These are phyloP conservation scores for Primulina huaijiensis DNA, from an alignment of 257 asterid genomes.

Conservation along the genomic window DNA sequence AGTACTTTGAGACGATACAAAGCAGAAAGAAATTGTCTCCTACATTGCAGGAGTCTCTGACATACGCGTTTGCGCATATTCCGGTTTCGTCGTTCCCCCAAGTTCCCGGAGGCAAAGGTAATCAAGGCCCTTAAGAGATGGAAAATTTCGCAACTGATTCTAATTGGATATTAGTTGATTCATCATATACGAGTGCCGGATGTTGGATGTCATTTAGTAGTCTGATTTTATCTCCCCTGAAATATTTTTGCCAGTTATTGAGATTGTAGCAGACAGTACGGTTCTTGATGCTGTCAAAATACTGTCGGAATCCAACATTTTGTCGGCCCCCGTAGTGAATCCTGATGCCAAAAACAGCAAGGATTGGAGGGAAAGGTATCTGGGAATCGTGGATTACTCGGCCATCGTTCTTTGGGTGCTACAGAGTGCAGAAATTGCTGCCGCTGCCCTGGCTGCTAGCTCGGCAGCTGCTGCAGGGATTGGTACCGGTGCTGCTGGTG, in stretches of 20 bases:
- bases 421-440: constrained; percentile 80
- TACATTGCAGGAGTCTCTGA: constrained; percentile 59
- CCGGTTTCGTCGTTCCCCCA: constrained; percentile 78
- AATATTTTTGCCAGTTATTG: constrained; percentile 50
- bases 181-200: too few species aligned
- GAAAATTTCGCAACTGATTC: too few species aligned
- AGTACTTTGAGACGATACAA: constrained; percentile 71
- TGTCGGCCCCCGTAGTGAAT: constrained; percentile 76
- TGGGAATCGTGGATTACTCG: constrained; percentile 78
- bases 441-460: constrained; percentile 68
- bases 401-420: constrained; percentile 84
- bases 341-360: constrained; percentile 36
- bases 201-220: neutral
- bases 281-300: constrained; percentile 66
- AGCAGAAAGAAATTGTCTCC: constrained; percentile 58
- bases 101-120: constrained; percentile 89
- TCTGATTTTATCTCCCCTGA: neutral
- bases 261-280: constrained; percentile 61
- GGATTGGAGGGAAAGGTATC: constrained; percentile 68
- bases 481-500: constrained; percentile 74
- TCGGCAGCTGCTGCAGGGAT: constrained; percentile 83
- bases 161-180: neutral
- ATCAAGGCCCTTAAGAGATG: neutral
- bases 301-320: constrained; percentile 75
- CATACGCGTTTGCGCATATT: constrained; percentile 59